Evolutionary conservation across 805 yeast species (phyloP).

Genomic region (Starmera pachycereana): DNA sequence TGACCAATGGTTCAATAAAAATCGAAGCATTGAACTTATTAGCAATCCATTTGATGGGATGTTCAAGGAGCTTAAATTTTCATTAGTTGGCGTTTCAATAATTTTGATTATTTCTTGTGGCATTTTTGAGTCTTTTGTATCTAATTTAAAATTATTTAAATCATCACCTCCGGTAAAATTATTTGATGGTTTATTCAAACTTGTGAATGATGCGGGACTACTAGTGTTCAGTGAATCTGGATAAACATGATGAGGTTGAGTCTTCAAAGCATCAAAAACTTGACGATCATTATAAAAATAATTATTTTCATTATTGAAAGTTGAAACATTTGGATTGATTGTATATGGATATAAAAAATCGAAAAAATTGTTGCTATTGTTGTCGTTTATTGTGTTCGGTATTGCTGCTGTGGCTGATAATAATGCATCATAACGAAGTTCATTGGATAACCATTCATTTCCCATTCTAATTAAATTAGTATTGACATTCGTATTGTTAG

Average conservation of each 20-base stretch:
- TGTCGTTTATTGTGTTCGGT: constrained; percentile 37
- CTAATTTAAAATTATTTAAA: constrained; percentile 4
- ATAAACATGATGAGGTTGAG: not conserved
- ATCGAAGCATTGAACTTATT: constrained; percentile 62
- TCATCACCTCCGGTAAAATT: constrained; percentile 1
- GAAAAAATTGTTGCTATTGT: constrained; percentile 28
- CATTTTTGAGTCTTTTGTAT: constrained; percentile 31
- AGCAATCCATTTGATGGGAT: constrained; percentile 53
- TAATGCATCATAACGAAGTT: constrained; percentile 60
- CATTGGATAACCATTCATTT: constrained; percentile 63
- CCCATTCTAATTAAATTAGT: not conserved
- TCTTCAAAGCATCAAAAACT: constrained; percentile 16
- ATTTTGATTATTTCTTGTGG: constrained; percentile 36
- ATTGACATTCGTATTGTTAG: no score
- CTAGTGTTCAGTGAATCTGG: no score
- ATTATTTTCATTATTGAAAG: constrained; percentile 1
- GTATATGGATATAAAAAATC: constrained; percentile 34
- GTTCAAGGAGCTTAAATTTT: constrained; percentile 24
- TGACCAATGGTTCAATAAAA: constrained; percentile 59
- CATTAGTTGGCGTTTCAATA: constrained; percentile 22
- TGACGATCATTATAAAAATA: constrained; percentile 14
- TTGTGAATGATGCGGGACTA: not conserved
- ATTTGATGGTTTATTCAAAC: constrained; percentile 4
- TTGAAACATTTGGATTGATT: constrained; percentile 1
- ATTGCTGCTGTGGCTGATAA: constrained; percentile 61